These are phyloP conservation scores for Vitis cinerea DNA, from an alignment of 164 flowering plant genomes.

Conservation along the genomic window DNA sequence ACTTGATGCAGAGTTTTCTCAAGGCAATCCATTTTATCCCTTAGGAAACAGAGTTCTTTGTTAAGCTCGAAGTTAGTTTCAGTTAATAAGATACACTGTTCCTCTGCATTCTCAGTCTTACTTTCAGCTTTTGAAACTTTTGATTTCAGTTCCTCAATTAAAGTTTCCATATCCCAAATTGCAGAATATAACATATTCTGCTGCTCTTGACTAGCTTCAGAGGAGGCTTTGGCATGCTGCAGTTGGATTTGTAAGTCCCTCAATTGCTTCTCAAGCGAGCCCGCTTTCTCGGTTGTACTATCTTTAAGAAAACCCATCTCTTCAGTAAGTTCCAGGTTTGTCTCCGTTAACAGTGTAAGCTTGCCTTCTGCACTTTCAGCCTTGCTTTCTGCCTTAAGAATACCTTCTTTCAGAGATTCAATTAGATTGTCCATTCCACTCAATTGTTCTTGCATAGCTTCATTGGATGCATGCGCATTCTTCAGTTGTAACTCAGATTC, in stretches of 20 bases:
- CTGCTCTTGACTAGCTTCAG: slow-evolving; percentile 72
- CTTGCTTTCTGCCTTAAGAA: slow-evolving; percentile 43
- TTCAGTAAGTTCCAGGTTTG: slow-evolving; percentile 58
- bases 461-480: slow-evolving; percentile 26
- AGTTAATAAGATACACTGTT: slow-evolving; percentile 46
- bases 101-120: slow-evolving; percentile 48
- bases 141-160: slow-evolving; percentile 57
- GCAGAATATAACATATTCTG: slow-evolving; percentile 54
- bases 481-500: slow-evolving; percentile 36
- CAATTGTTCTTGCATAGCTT: slow-evolving; percentile 41
- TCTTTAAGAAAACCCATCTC: slow-evolving; percentile 55
- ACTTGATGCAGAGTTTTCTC: slow-evolving; percentile 62
- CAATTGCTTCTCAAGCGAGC: slow-evolving; percentile 48
- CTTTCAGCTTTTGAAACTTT: slow-evolving; percentile 58
- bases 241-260: slow-evolving; percentile 49
- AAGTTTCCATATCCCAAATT: slow-evolving; percentile 67
- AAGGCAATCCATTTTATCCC: slow-evolving; percentile 42
- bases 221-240: slow-evolving; percentile 48
- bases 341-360: slow-evolving; percentile 42
- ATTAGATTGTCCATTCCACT: slow-evolving; percentile 41
- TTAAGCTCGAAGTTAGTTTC: slow-evolving; percentile 49
- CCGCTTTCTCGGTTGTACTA: slow-evolving; percentile 34
- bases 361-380: slow-evolving; percentile 63
- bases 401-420: slow-evolving; percentile 45
- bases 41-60: slow-evolving; percentile 38